These are phyloP conservation scores for Hysterium pulicare DNA, from an alignment of 2,329 filamentous ascomycete genomes.

Conservation along the genomic window DNA sequence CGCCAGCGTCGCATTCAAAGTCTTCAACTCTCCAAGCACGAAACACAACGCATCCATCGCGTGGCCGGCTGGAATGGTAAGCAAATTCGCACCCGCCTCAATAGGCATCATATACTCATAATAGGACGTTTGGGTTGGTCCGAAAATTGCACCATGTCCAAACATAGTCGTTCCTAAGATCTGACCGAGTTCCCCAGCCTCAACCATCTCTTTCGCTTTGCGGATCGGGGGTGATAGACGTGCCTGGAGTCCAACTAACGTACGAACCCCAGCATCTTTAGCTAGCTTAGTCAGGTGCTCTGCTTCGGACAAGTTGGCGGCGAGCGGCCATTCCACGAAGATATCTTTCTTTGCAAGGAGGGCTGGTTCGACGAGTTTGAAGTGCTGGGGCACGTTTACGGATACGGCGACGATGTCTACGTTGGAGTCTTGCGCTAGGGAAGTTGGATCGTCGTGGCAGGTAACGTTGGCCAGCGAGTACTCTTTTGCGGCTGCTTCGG, in stretches of 20 bases:
- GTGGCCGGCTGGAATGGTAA: slow-evolving; percentile 42
- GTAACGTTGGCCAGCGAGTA: slow-evolving; percentile 40
- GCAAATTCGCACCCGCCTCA: slow-evolving; percentile 42
- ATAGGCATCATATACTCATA: slow-evolving; percentile 51
- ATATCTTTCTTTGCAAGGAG: slow-evolving; percentile 42
- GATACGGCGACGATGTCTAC: slow-evolving; percentile 49
- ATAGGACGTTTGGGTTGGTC: slow-evolving; percentile 10
- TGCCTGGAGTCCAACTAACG: slow-evolving; percentile 49
- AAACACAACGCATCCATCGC: slow-evolving; percentile 28
- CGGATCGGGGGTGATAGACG: slow-evolving; percentile 38
- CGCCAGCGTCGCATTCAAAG: slow-evolving; percentile 22
- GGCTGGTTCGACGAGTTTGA: slow-evolving; percentile 40
- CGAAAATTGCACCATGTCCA: slow-evolving; percentile 22
- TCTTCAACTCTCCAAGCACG: slow-evolving; percentile 26
- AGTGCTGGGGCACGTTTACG: slow-evolving; percentile 45
- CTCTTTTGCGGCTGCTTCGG: slow-evolving; percentile 38
- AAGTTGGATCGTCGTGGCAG: slow-evolving; percentile 40
- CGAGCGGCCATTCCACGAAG: slow-evolving; percentile 52
- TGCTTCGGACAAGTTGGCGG: slow-evolving; percentile 38
- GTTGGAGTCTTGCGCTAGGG: slow-evolving; percentile 45
- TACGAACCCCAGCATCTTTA: slow-evolving; percentile 39
- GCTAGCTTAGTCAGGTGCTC: slow-evolving; percentile 44
- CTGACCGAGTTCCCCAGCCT: slow-evolving; percentile 43
- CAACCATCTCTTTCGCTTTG: slow-evolving; percentile 44
- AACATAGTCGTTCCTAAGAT: slow-evolving; percentile 37